Conservation (phyloP, 768 basidiomycete species). For the Gautieria morchelliformis region DNA sequence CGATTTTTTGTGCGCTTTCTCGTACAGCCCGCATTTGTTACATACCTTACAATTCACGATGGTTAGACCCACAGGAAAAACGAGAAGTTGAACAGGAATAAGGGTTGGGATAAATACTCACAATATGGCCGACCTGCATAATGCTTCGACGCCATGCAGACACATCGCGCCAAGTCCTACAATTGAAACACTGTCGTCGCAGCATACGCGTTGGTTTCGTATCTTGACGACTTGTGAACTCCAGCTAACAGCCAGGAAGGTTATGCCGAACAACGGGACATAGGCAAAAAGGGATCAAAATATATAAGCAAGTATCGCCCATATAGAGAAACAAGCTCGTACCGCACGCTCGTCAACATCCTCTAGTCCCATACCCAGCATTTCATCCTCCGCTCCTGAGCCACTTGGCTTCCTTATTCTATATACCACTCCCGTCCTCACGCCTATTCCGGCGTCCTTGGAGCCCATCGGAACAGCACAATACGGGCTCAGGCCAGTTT, state of each 20-base stretch:
- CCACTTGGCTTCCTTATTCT: not conserved
- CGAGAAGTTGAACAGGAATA: not conserved
- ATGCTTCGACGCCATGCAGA: conserved; percentile 9
- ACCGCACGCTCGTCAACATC: conserved; percentile 6
- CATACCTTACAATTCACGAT: not conserved
- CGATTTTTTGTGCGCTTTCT: conserved; percentile 7
- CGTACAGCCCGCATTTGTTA: conserved; percentile 10
- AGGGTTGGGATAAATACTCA: not conserved
- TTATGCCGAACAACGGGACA: no score
- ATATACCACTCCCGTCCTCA: not conserved
- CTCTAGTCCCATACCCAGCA: conserved; percentile 5
- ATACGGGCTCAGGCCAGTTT: not conserved
- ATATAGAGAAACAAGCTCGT: not conserved
- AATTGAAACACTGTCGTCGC: conserved; percentile 7
- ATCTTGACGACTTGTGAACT: conserved; percentile 8
- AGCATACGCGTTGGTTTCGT: conserved; percentile 6
- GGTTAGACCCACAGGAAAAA: not conserved
- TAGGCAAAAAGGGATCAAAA: no score
- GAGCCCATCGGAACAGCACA: not conserved
- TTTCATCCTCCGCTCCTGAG: not conserved
- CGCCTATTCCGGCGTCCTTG: not conserved
- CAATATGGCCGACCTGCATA: conserved; percentile 7
- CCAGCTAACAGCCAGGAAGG: not conserved
- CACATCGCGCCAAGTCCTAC: conserved; percentile 8
- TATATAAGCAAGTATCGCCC: not conserved